Percentiles rank a stretch among this genome's conserved stretches.
Conservation (phyloP, 495 filamentous ascomycete genomes). For the Talaromyces adpressus region DNA sequence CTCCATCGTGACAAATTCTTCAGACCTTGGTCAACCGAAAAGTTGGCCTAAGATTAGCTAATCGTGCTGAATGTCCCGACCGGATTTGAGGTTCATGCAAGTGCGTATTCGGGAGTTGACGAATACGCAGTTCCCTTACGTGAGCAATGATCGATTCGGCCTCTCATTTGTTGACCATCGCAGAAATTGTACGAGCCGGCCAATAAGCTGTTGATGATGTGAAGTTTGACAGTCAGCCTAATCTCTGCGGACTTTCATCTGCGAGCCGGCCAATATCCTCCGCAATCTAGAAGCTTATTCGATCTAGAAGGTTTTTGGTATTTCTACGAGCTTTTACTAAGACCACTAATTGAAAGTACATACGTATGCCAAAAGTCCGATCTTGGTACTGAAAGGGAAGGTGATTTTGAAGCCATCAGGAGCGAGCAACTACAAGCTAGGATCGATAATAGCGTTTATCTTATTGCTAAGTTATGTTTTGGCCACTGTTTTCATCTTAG, state of each 20-base stretch:
- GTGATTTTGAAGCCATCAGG: neutral
- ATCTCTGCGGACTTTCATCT: neutral
- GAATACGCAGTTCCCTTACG: constrained; percentile 1
- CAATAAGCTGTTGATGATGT: neutral
- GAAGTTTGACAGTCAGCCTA: neutral
- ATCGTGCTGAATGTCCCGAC: neutral
- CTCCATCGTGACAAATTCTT: constrained; percentile 4
- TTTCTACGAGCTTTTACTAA: neutral
- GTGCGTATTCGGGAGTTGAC: constrained; percentile 4
- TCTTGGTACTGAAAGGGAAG: neutral
- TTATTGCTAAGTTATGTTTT: neutral
- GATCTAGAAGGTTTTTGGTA: neutral
- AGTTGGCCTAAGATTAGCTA: neutral
- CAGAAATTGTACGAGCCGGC: neutral
- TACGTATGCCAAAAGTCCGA: neutral
- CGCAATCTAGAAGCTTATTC: neutral
- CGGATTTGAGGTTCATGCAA: neutral
- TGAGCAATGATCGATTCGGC: neutral
- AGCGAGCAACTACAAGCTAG: neutral
- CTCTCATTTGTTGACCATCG: neutral
- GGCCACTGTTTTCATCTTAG: neutral
- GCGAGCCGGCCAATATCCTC: neutral
- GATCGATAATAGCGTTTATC: neutral
- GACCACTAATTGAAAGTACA: neutral
- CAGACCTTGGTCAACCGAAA: neutral